A percentile compares a stretch with the other conserved stretches of the same genome.
Conservation (phyloP, 805 yeast genomes). For the Wickerhamomyces kurtzmanii region DNA sequence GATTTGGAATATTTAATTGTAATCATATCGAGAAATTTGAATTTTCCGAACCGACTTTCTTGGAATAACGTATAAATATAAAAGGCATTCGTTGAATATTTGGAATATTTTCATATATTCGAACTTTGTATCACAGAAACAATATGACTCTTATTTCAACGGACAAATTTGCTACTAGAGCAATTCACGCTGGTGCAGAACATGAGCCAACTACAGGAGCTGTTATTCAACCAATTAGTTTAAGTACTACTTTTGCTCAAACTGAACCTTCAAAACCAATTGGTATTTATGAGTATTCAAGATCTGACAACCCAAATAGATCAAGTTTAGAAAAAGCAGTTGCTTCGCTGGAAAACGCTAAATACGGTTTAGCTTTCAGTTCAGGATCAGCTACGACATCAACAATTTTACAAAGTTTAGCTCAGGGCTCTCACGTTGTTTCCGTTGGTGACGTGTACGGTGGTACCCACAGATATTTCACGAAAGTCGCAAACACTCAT, state of each 20-base stretch:
- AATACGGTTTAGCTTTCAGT: slow-evolving; percentile 65
- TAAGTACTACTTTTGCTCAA: slow-evolving; percentile 82
- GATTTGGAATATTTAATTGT: too few species aligned
- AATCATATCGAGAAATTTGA: too few species aligned
- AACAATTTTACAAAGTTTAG: slow-evolving; percentile 61
- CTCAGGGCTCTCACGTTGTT: slow-evolving; percentile 63
- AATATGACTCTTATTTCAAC: too few species aligned
- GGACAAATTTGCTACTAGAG: slow-evolving; percentile 60
- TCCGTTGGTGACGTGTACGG: slow-evolving; percentile 86
- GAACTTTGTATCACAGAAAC: too few species aligned
- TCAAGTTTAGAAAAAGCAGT: slow-evolving; percentile 69
- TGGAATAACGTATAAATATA: too few species aligned
- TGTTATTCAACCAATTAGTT: slow-evolving; percentile 74
- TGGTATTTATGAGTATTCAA: slow-evolving; percentile 74
- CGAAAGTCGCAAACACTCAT: slow-evolving; percentile 74
- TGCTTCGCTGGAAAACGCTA: slow-evolving; percentile 71
- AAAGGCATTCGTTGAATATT: too few species aligned
- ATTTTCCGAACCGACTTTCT: too few species aligned
- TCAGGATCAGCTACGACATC: slow-evolving; percentile 89
- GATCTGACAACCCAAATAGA: slow-evolving; percentile 84
- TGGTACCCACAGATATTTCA: slow-evolving; percentile 85
- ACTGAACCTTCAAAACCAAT: slow-evolving; percentile 66
- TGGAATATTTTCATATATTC: too few species aligned
- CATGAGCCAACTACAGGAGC: slow-evolving; percentile 74
- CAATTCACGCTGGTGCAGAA: slow-evolving; percentile 76